A percentile compares a stretch with the other conserved stretches of the same genome.
These are phyloP conservation scores for Debaryomyces nepalensis DNA, from an alignment of 1,139 yeast species.

Conservation along the genomic window DNA sequence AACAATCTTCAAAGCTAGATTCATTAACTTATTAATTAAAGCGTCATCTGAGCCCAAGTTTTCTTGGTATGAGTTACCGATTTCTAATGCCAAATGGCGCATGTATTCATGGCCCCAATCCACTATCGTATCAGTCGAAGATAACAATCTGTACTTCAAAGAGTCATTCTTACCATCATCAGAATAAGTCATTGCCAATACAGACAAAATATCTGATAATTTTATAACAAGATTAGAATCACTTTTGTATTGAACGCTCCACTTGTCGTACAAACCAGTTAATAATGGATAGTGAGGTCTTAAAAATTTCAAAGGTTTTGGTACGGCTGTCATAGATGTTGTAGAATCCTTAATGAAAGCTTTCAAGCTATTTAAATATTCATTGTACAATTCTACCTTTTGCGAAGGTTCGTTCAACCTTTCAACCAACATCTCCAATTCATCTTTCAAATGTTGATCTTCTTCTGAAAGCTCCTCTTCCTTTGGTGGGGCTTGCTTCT, in stretches of 20 bases:
- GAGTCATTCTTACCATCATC: slow-evolving; percentile 84
- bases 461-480: slow-evolving; percentile 92
- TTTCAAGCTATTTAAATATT: slow-evolving; percentile 71
- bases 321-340: slow-evolving; percentile 98
- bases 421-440: slow-evolving; percentile 86
- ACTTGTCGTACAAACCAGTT: slow-evolving; percentile 65
- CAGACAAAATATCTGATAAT: slow-evolving; percentile 86
- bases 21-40: slow-evolving; percentile 52
- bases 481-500: slow-evolving; percentile 42
- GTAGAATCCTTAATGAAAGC: slow-evolving; percentile 87
- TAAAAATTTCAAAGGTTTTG: slow-evolving; percentile 94
- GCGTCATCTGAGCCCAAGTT: slow-evolving; percentile 61
- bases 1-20: slow-evolving; percentile 75
- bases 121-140: slow-evolving; percentile 61
- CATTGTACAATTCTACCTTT: slow-evolving; percentile 55
- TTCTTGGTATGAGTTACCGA: slow-evolving; percentile 83
- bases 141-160: slow-evolving; percentile 75
- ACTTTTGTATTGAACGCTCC: slow-evolving; percentile 55
- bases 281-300: slow-evolving; percentile 82
- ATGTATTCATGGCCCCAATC: slow-evolving; percentile 99
- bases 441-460: slow-evolving; percentile 85
- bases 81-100: slow-evolving; percentile 92
- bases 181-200: slow-evolving; percentile 92
- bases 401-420: slow-evolving; percentile 54
- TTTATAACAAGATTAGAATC: slow-evolving; percentile 27